Evolutionary conservation across 1,284 basidiomycete genomes (phyloP), one percentile per base, ranked within the genome.

Genomic region (Ganoderma meredithae): DNA sequence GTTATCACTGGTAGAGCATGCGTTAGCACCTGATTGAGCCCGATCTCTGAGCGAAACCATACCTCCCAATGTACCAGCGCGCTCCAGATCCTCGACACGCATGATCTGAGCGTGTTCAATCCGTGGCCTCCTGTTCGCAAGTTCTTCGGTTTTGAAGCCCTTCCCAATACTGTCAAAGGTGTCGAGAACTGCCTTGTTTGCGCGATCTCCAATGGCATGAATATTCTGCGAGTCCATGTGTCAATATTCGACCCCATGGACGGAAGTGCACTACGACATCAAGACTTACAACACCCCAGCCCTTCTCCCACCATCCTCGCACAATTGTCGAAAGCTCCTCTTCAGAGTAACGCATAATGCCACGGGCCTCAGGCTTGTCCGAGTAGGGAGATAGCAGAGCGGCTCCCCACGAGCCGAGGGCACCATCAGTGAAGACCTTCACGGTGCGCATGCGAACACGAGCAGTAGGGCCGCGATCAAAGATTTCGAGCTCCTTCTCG

Each of bases 31-130:
- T n/a, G 22, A 3, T 27, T 13, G 47, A 25, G 2, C 13, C 19
- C 43, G 25, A 2, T 25, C 31, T 41, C 10, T 4, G 36, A n/a
- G 3, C 2, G 60, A n/a, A 31, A 41, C 78, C 87, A 52, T 67
- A 91, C 94, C 89, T 74, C 94, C 94, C 12, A 97, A 83, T 56
- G 80, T 81, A 22, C 90, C 93, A 27, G 90, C 85, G 15, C 95
- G 85, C 66, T 85, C 76, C 13, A 97, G 76, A 77, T 98, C 96
- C 1, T 85, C 81, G 5, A 77, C 80, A 0, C 86, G 86, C 82
- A 97, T 84, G 66, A 98, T 95, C 79, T 98, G 96, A 0, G 95
- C 92, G 79, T 98, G 96, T 76, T 98, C 97, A 33, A 97, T 90
- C 27, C 96, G 84, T 0, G 94, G 90, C 22, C 95, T 69, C 19